phyloP scores from a whole-genome alignment of 306 rosid species.

The Vigna angularis region DNA sequence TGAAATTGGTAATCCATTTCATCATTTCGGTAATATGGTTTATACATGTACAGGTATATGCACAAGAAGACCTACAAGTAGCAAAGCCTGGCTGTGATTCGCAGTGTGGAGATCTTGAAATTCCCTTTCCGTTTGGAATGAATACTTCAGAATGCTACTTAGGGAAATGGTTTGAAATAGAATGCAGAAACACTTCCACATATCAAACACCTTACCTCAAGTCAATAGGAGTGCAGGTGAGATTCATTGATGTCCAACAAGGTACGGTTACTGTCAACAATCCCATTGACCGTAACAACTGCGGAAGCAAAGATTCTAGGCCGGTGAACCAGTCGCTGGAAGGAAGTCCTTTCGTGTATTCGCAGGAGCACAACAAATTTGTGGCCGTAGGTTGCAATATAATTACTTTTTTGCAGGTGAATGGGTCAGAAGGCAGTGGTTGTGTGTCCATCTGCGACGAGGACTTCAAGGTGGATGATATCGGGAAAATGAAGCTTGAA shows the following conservation, averaged over 20 bases:
- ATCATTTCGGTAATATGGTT: background rate
- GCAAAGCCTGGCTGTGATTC: constrained; percentile 41
- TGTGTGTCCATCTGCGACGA: constrained; percentile 45
- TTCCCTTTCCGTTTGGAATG: constrained; percentile 62
- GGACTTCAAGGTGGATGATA: background rate
- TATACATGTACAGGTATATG: background rate
- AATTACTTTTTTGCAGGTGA: background rate
- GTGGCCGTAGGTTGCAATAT: constrained; percentile 41
- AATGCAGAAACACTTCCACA: constrained; percentile 19
- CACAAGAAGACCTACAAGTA: rapidly evolving
- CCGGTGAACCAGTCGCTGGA: background rate
- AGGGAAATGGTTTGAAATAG: constrained; percentile 48
- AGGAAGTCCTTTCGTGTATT: constrained; percentile 44
- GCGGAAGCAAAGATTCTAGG: background rate
- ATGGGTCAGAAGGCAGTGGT: constrained; percentile 21
- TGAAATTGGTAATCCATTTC: background rate
- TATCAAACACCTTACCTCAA: background rate
- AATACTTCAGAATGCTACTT: constrained; percentile 35
- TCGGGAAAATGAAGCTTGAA: rapidly evolving
- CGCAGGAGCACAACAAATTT: constrained; percentile 9
- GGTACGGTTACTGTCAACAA: constrained; percentile 4
- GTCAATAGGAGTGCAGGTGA: constrained; percentile 26
- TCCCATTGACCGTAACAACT: constrained; percentile 41
- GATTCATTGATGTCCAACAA: background rate
- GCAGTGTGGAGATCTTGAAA: constrained; percentile 31